Evolutionary conservation across 306 rosid genomes (phyloP), one percentile per base, ranked within the genome.

Genomic region (Vigna mungo): DNA sequence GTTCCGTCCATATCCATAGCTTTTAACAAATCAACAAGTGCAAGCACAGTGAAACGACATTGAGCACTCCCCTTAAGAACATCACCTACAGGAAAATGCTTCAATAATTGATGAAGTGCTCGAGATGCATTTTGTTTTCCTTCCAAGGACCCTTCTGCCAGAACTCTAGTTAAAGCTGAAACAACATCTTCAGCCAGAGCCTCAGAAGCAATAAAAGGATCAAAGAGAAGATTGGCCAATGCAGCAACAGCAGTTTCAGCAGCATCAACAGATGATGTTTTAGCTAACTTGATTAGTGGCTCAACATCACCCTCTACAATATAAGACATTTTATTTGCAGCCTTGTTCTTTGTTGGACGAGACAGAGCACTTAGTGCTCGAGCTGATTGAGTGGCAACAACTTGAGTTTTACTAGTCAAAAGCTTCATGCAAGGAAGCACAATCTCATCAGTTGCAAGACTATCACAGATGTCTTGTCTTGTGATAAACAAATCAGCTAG

Each of bases 211-310:
- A 95, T 88, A 75, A 71, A 88, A 58, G 91, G 83, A 87, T 92
- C 89, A 61, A 92, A 90, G 59, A 92, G 90, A 92, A 95, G 92
- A 83, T 95, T 95, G 82, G 98, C 98, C 75, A 92, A 86, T 43
- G 97, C 97, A 84, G 93, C 92, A 79, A 95, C 89, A 69, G 98
- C 98, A 76, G 93, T 90, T 89, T 95, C 97, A 67, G 91, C 92
- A 72, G 98, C 85, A 80, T 84, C 96, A 79, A 90, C 72, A 39
- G 96, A 95, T 68, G 96, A 90, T 54, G 97, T 87, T 89, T 95
- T 95, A 73, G 98, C 97, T 85, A 95, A 89, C 75, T 78, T 88
- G 80, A 95, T 90, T 78, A 95, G 89, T 68, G 93, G 98, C 72
- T 86, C 85, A 37, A 92, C 89, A 62, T 95, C 97, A 74, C 94